Conservation (phyloP, 129 eudicot genomes). For the Artemisia annua region DNA sequence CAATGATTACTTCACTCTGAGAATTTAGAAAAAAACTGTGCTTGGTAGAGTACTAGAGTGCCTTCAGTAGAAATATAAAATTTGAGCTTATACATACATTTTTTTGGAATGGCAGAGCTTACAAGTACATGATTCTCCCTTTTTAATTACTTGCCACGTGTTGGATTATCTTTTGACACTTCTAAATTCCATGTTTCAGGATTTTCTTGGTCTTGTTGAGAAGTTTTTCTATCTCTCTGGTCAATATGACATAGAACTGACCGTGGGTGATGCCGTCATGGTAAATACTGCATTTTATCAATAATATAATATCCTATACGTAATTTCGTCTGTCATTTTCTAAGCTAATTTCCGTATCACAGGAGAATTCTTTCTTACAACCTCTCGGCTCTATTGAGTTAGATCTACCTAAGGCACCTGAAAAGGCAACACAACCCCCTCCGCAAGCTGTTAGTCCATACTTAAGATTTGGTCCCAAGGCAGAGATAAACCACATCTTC, state of each 20-base stretch:
- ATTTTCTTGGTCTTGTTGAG: conserved; percentile 95
- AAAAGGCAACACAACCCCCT: conserved; percentile 86
- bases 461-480: conserved; percentile 77
- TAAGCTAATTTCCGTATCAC: conserved; percentile 30
- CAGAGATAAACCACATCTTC: conserved; percentile 82
- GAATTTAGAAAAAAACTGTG: not conserved
- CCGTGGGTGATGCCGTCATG: conserved; percentile 92
- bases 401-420: conserved; percentile 84
- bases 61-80: not conserved
- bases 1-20: not conserved
- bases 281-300: conserved; percentile 36
- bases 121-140: not conserved
- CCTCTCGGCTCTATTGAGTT: conserved; percentile 67
- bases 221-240: conserved; percentile 85
- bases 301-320: not conserved
- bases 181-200: conserved; percentile 47
- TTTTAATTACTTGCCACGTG: conserved; percentile 8
- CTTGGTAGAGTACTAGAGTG: not conserved
- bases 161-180: conserved; percentile 5
- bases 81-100: not conserved
- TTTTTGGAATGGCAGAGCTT: not conserved
- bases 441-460: conserved; percentile 56
- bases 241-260: conserved; percentile 72
- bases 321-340: conserved; percentile 2
- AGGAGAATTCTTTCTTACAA: conserved; percentile 90